Evolutionary conservation across 306 rosid genomes (phyloP), one percentile per base, ranked within the genome.

Genomic region (Rubus parviflorus): DNA sequence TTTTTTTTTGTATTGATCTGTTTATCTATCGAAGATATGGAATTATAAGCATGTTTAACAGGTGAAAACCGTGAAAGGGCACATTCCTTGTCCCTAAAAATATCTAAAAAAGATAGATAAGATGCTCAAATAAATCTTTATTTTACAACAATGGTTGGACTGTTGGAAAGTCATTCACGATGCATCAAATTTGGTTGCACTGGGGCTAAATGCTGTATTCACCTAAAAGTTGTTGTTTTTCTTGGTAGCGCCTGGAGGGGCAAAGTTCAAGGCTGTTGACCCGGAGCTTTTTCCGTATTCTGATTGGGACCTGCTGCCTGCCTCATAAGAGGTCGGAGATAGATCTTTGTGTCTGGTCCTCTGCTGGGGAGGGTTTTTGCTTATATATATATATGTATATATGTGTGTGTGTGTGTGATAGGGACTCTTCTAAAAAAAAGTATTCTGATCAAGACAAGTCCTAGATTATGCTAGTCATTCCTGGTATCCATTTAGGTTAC

Each of bases 281-380:
- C 89, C 66, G 91, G 86, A 90, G 92, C 96, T 83, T 88, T 86
- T 73, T 85, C 85, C 85, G 79, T 89, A 79, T 74, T 87, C 88
- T 88, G 86, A 81, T 87, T 86, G 94, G 96, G 85, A 77, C 85
- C 86, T 83, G 98, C 98, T 91, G 94, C 90, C 83, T 86, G 84
- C 96, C 96, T 90, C 92, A 80, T 70, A 86, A 94, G 91, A 91
- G 85, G 92, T 87, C 90, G 92, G 86, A 79, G 88, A 88, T 68
- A 78, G 86, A 80, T 65, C 57, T 81, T 78, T 82, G 84, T 82
- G 79, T 84, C 74, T 81, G 17, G 86, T 88, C 48, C 7, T 6
- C 10, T 8, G 48, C 8, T 45, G 48, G 8, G 11, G 12, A 45
- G 12, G 11, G 12, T 45, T 45, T 12, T 30, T 30, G 35, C 35